A percentile compares a stretch with the other conserved stretches of the same genome.
phyloP scores from a whole-genome alignment of 192 early-diverging fungal genomes.

The Funneliformis mosseae region DNA sequence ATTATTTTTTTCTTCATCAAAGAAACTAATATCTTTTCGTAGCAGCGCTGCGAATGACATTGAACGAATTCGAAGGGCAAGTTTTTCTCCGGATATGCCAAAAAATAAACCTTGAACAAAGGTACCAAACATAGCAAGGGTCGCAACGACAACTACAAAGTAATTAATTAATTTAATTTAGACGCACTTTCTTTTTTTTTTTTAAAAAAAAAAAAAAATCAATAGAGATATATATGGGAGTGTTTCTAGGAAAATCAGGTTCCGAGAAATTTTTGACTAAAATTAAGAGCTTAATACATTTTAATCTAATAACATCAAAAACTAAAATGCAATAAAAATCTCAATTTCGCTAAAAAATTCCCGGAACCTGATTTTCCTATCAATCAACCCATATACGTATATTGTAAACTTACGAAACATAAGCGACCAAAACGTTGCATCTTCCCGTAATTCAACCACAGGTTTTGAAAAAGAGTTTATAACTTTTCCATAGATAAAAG shows the following conservation, averaged over 20 bases:
- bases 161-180: not conserved
- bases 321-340: too few relatives aligned
- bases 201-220: not conserved
- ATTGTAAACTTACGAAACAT: slow-evolving; percentile 47
- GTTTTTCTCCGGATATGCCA: slow-evolving; percentile 53
- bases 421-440: slow-evolving; percentile 49
- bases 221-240: too few relatives aligned
- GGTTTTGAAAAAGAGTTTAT: slow-evolving; percentile 26
- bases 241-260: too few relatives aligned
- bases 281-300: too few relatives aligned
- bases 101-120: slow-evolving; percentile 24
- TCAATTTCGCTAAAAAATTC: too few relatives aligned
- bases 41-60: slow-evolving; percentile 65
- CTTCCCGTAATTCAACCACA: slow-evolving; percentile 11
- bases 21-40: slow-evolving; percentile 74
- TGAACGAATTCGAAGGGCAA: slow-evolving; percentile 62
- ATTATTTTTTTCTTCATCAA: slow-evolving; percentile 67
- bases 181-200: not conserved
- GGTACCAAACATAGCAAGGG: not conserved
- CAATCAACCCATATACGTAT: too few relatives aligned
- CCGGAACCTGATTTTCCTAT: too few relatives aligned
- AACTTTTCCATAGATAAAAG: slow-evolving; percentile 60
- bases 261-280: too few relatives aligned
- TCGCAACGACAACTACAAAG: not conserved
- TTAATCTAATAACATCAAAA: too few relatives aligned